phyloP scores from a whole-genome alignment of 345 rosid species.

The Sisymbrium irio region DNA sequence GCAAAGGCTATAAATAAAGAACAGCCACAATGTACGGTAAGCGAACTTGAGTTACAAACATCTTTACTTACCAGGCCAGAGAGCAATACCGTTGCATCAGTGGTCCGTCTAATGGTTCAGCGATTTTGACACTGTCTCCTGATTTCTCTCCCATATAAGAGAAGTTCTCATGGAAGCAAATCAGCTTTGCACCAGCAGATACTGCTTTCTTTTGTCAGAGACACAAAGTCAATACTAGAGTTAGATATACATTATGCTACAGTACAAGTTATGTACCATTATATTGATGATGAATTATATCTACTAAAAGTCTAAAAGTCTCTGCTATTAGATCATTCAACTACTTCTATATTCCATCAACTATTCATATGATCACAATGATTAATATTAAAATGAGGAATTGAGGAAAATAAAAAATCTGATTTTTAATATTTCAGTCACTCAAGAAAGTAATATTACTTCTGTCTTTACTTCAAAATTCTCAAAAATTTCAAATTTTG shows the following conservation, averaged over 20 bases:
- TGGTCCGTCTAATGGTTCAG: slow-evolving; percentile 81
- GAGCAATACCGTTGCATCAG: slow-evolving; percentile 78
- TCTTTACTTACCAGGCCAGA: slow-evolving; percentile 61
- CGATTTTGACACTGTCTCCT: slow-evolving; percentile 71
- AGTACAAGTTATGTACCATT: background rate
- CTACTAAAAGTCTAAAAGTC: too few relatives aligned
- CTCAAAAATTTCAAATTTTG: too few relatives aligned
- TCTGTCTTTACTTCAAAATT: too few relatives aligned
- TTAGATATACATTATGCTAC: background rate
- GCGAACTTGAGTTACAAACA: background rate
- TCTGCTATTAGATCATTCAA: background rate
- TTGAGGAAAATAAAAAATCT: background rate
- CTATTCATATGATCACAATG: too few relatives aligned
- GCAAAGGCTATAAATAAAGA: background rate
- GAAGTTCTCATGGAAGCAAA: slow-evolving; percentile 88
- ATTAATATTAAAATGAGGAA: too few relatives aligned
- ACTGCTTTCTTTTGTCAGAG: slow-evolving; percentile 64
- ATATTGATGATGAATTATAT: background rate
- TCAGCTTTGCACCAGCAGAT: slow-evolving; percentile 73
- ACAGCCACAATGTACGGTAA: background rate
- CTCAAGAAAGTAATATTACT: background rate
- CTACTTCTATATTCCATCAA: background rate
- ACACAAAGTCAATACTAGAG: background rate
- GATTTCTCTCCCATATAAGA: slow-evolving; percentile 60
- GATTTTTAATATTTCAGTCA: background rate